Evolutionary conservation across 306 rosid genomes (phyloP), one percentile per base, ranked within the genome.

Genomic region (Cucurbita argyrosperma): DNA sequence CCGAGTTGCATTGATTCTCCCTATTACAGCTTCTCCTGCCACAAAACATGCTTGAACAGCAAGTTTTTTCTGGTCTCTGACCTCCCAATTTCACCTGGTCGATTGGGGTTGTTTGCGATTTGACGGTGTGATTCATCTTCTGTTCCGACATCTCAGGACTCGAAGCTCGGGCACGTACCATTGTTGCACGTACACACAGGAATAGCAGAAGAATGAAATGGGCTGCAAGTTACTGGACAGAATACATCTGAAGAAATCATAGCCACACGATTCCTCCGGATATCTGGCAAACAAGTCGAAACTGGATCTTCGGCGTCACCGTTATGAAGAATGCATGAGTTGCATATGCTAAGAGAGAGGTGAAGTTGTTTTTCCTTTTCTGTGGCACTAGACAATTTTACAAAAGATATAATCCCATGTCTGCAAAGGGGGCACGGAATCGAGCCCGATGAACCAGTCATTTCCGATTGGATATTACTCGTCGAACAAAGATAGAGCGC

Each of bases 401-500:
- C 80, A 6, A 95, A 95, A 38, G 96, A 88, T 74, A 91, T 78
- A 5, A 95, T 90, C 76, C 92, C 90, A 15, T 89, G 87, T 74
- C 97, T 83, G 75, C 99, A 95, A 21, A 89, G 88, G 12, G 99
- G 99, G 74, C 96, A 91, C 10, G 97, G 96, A 80, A 95, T 85
- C 64, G 96, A 95, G 56, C 97, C 97, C 35, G 91, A 84, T 59
- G 91, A 88, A 45, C 89, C 88, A 37, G 38, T 76, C 51, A 19
- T 75, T 83, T 87, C 96, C 8, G 89, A 82, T 69, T 89, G 82
- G 74, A 85, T 80, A 79, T 83, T 89, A 86, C 84, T 82, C 18
- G 97, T 88, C 16, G 96, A 89, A 85, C 99, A 95, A 74, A 95
- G 96, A 83, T 89, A 91, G 74, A 95, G 97, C 4, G 97, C 96